Evolutionary conservation across 2,329 filamentous ascomycete genomes (phyloP).

Genomic region (Cordyceps farinosa): DNA sequence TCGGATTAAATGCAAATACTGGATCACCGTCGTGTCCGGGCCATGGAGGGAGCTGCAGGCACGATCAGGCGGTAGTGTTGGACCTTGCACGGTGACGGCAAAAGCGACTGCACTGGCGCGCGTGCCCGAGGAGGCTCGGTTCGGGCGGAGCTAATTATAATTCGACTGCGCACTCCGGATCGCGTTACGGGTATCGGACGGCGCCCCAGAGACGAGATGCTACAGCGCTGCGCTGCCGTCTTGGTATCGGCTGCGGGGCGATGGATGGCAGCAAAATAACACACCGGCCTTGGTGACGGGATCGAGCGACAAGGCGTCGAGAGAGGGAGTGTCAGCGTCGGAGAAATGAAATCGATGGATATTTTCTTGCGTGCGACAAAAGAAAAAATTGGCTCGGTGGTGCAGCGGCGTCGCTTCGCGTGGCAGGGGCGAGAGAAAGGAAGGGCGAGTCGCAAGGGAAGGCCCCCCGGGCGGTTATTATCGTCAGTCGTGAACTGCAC

Average conservation of each 20-base stretch:
- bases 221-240: constrained; percentile 3
- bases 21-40: constrained; percentile 8
- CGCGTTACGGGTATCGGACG: not conserved
- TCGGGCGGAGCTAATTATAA: constrained; percentile 1
- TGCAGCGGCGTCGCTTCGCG: not conserved
- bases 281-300: not conserved
- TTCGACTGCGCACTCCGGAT: not conserved
- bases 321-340: not conserved
- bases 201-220: not conserved
- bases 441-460: not conserved
- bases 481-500: constrained; percentile 14
- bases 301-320: not conserved
- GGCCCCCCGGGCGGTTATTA: not conserved
- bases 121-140: not conserved
- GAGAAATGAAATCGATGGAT: not conserved
- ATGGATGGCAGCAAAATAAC: constrained; percentile 10
- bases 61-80: not conserved
- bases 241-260: constrained; percentile 12
- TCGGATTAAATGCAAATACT: not conserved
- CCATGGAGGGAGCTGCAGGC: constrained; percentile 6
- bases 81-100: not conserved
- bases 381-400: not conserved
- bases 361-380: not conserved
- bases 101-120: not conserved
- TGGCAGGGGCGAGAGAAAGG: not conserved